Percentiles rank a stretch among this genome's conserved stretches.
These are phyloP conservation scores for Avicennia marina DNA, from an alignment of 257 asterid genomes.

Conservation along the genomic window DNA sequence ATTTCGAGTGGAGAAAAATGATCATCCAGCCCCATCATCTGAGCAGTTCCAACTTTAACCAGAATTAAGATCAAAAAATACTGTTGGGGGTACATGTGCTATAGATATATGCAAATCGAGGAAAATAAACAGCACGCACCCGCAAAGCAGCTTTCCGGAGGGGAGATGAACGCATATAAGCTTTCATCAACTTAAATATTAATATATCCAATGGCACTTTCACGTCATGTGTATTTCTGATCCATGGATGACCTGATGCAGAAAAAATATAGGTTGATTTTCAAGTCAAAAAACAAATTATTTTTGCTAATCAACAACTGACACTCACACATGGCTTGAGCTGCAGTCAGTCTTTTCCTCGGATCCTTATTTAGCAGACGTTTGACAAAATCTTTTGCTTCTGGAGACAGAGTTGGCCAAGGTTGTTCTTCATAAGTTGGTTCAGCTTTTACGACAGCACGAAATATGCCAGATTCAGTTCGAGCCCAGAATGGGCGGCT, in stretches of 20 bases:
- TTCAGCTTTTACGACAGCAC: conserved; percentile 57
- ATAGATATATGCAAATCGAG: neutral
- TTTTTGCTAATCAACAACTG: neutral
- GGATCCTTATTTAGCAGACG: conserved; percentile 53
- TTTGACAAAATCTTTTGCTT: conserved; percentile 56
- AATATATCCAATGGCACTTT: conserved; percentile 48
- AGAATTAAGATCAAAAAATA: too few relatives aligned
- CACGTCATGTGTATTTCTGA: conserved; percentile 26
- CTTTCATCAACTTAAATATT: conserved; percentile 51
- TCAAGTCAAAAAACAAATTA: neutral
- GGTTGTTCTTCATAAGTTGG: conserved; percentile 56
- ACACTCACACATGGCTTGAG: conserved; percentile 56
- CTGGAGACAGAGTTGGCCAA: conserved; percentile 49
- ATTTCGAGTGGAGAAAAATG: too few relatives aligned
- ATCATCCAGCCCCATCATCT: too few relatives aligned
- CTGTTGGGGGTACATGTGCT: too few relatives aligned
- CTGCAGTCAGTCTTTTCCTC: conserved; percentile 60
- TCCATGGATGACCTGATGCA: conserved; percentile 62
- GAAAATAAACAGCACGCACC: neutral
- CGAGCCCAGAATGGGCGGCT: conserved; percentile 73
- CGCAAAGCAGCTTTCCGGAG: conserved; percentile 13
- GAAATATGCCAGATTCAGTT: conserved; percentile 57
- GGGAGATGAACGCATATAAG: conserved; percentile 51
- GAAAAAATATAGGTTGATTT: neutral
- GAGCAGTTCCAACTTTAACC: too few relatives aligned